Evolutionary conservation across 331 rosid species (phyloP).

Genomic region (Malus hybrid): DNA sequence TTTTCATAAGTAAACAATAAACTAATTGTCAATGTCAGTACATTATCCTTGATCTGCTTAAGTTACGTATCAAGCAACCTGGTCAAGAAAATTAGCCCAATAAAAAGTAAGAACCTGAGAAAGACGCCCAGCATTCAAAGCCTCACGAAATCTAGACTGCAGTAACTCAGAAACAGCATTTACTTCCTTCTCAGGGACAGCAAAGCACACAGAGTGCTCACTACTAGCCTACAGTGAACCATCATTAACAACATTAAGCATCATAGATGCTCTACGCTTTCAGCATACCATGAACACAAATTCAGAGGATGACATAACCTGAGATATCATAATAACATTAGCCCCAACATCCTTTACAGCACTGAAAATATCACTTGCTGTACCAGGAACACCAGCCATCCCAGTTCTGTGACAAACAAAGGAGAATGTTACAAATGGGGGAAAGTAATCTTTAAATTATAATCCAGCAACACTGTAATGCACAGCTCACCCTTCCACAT

Average conservation of each 20-base stretch:
- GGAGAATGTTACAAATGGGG: not conserved
- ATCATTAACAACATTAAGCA: constrained; percentile 11
- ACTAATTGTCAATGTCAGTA: not conserved
- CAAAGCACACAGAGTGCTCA: constrained; percentile 98
- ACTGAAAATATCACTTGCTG: constrained; percentile 77
- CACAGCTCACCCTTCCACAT: constrained; percentile 91
- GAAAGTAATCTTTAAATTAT: not conserved
- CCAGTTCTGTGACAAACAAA: constrained; percentile 62
- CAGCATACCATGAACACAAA: constrained; percentile 13
- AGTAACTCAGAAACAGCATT: constrained; percentile 89
- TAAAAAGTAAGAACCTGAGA: constrained; percentile 67
- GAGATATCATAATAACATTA: constrained; percentile 98
- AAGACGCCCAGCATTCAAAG: constrained; percentile 93
- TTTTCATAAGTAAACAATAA: not conserved
- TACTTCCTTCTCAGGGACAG: constrained; percentile 97
- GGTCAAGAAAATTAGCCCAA: not conserved
- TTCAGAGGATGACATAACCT: constrained; percentile 41
- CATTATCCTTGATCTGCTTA: not conserved
- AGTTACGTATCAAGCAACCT: not conserved
- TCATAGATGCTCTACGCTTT: constrained; percentile 4
- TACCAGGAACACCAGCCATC: constrained; percentile 99
- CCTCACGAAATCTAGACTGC: constrained; percentile 84
- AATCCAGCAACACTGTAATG: constrained; percentile 4
- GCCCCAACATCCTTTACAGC: constrained; percentile 98
- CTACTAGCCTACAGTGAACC: constrained; percentile 87